Evolutionary conservation across 139 green algal species (phyloP).

Genomic region (Chlamydomonas schloesseri): DNA sequence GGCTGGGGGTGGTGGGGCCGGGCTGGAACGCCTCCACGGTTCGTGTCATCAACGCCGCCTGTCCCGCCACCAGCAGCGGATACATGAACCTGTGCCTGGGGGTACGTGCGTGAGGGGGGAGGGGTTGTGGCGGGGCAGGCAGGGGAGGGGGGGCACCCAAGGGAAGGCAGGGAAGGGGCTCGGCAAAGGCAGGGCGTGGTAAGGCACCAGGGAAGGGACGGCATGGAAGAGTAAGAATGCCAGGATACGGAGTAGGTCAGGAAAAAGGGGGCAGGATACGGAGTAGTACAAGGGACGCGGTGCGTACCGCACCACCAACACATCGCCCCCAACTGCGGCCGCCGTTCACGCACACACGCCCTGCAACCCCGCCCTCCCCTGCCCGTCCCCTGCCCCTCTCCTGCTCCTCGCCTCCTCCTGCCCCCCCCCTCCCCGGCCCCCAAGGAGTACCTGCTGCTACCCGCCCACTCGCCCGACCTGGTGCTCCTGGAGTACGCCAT

Average conservation of each 20-base stretch:
- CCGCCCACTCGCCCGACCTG: background rate
- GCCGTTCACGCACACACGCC: no score
- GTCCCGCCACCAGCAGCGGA: background rate
- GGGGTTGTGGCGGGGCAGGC: background rate
- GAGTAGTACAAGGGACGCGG: no score
- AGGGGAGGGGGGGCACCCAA: no score
- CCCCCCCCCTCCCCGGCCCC: background rate
- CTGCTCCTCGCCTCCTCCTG: background rate
- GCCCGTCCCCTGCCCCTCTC: background rate
- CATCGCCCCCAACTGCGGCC: no score
- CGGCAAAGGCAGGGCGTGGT: no score
- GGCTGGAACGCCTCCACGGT: background rate
- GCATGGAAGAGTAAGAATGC: no score
- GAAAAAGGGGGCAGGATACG: no score
- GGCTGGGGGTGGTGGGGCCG: background rate
- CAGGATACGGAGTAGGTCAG: no score
- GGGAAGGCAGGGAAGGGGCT: no score
- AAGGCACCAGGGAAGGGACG: no score
- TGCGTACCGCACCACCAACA: no score
- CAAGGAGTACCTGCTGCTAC: slow-evolving; percentile 6
- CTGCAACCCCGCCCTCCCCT: no score
- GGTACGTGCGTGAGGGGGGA: background rate
- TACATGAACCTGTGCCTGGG: slow-evolving; percentile 38
- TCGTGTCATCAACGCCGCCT: slow-evolving; percentile 16
- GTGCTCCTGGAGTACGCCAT: slow-evolving; percentile 31